These are phyloP conservation scores for Hemileccinum hortonii DNA, from an alignment of 1,284 basidiomycete species.

Conservation along the genomic window DNA sequence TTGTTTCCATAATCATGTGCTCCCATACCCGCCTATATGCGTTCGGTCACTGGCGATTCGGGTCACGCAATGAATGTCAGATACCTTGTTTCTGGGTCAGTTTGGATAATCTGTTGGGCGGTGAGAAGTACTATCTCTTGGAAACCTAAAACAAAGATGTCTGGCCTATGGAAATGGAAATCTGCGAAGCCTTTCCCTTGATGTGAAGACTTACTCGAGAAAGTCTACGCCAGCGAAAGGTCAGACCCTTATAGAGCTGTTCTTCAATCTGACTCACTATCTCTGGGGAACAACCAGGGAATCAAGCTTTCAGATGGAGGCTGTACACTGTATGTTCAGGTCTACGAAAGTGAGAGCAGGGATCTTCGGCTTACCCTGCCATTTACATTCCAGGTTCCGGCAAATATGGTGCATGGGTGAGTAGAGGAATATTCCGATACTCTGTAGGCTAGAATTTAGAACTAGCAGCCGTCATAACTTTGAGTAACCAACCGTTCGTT, in stretches of 20 bases:
- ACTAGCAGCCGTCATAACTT: background rate
- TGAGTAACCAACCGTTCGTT: constrained; percentile 52
- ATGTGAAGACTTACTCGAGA: constrained; percentile 51
- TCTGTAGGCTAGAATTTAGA: constrained; percentile 39
- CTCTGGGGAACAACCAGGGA: constrained; percentile 87
- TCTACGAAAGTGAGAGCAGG: constrained; percentile 11
- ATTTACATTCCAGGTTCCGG: constrained; percentile 96
- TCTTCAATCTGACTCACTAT: constrained; percentile 49
- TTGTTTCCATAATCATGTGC: constrained; percentile 73
- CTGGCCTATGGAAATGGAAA: constrained; percentile 57
- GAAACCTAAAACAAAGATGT: constrained; percentile 90
- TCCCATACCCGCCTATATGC: constrained; percentile 80
- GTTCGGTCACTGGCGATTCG: background rate
- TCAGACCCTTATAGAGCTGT: constrained; percentile 2
- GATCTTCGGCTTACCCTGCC: constrained; percentile 60
- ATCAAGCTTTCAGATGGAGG: constrained; percentile 80
- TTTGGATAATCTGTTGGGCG: constrained; percentile 94
- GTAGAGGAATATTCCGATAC: constrained; percentile 84
- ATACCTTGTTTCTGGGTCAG: constrained; percentile 91
- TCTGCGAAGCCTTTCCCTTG: constrained; percentile 4
- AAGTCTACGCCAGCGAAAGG: constrained; percentile 39
- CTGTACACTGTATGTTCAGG: constrained; percentile 35
- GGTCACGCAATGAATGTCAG: background rate
- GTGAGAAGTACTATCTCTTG: constrained; percentile 98
- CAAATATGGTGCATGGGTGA: constrained; percentile 72